These are phyloP conservation scores for Rhynchospora breviuscula DNA, from an alignment of 176 grass and related monocot genomes.

Conservation along the genomic window DNA sequence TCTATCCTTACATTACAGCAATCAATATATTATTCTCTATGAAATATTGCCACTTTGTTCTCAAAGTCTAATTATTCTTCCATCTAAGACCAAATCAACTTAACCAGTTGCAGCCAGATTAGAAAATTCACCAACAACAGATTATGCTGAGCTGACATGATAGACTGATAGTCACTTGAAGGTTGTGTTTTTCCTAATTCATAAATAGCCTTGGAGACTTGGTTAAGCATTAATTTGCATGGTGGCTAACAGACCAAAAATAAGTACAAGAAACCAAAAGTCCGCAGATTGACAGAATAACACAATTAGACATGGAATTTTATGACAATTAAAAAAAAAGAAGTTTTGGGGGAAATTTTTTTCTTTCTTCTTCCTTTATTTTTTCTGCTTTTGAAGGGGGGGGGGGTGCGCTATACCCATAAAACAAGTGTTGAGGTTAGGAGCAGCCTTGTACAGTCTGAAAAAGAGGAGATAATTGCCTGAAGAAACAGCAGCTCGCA, in stretches of 20 bases:
- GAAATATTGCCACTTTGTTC: too few relatives aligned
- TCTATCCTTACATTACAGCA: background rate
- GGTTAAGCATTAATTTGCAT: background rate
- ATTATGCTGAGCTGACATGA: background rate
- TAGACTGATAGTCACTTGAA: background rate
- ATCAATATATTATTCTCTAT: background rate
- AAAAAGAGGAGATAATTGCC: slow-evolving; percentile 92
- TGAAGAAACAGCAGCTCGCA: slow-evolving; percentile 79
- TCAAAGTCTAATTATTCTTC: background rate
- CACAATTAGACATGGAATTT: background rate
- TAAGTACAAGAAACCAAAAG: background rate
- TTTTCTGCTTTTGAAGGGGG: background rate
- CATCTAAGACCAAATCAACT: background rate
- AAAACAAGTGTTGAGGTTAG: slow-evolving; percentile 79
- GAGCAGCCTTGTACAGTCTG: slow-evolving; percentile 74
- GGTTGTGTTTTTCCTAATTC: background rate
- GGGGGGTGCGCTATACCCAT: slow-evolving; percentile 35
- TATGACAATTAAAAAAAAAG: background rate
- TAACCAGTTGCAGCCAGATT: background rate
- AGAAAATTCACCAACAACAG: background rate
- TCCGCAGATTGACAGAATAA: background rate
- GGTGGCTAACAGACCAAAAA: background rate
- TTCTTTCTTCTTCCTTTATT: background rate
- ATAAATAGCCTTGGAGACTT: background rate
- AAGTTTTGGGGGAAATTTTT: background rate